Evolutionary conservation across 352 stramenopile species (phyloP).

Genomic region (Phytophthora colocasiae): DNA sequence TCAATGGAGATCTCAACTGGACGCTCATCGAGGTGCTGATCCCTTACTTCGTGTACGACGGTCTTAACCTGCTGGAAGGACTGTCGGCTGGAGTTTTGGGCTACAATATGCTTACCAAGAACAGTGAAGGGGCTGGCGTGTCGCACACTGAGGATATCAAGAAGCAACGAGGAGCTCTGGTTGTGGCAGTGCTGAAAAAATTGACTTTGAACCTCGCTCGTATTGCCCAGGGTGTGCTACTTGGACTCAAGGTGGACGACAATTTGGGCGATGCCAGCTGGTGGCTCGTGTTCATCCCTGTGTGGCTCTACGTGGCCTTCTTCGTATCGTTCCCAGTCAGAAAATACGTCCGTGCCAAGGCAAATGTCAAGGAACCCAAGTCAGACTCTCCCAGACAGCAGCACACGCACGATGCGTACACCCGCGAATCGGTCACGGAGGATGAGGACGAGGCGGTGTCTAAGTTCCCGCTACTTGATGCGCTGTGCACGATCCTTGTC

Average conservation of each 20-base stretch:
- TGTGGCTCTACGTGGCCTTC: constrained; percentile 81
- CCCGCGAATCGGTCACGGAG: constrained; percentile 70
- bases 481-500: constrained; percentile 61
- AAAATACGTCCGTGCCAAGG: constrained; percentile 59
- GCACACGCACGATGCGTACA: constrained; percentile 74
- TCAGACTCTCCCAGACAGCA: constrained; percentile 41
- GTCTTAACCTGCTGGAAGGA: constrained; percentile 73
- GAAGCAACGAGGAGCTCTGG: constrained; percentile 54
- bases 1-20: constrained; percentile 77
- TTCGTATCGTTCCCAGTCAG: constrained; percentile 61
- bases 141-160: constrained; percentile 77
- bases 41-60: constrained; percentile 85
- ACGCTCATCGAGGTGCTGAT: constrained; percentile 69
- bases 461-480: constrained; percentile 67
- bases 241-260: constrained; percentile 77
- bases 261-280: constrained; percentile 62
- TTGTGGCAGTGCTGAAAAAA: constrained; percentile 46
- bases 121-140: constrained; percentile 76
- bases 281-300: constrained; percentile 83
- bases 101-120: constrained; percentile 77
- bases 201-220: constrained; percentile 59
- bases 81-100: constrained; percentile 61
- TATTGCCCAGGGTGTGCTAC: constrained; percentile 66
- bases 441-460: constrained; percentile 59
- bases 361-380: constrained; percentile 48